phyloP scores from a whole-genome alignment of 768 basidiomycete species.

The Russula sp. region DNA sequence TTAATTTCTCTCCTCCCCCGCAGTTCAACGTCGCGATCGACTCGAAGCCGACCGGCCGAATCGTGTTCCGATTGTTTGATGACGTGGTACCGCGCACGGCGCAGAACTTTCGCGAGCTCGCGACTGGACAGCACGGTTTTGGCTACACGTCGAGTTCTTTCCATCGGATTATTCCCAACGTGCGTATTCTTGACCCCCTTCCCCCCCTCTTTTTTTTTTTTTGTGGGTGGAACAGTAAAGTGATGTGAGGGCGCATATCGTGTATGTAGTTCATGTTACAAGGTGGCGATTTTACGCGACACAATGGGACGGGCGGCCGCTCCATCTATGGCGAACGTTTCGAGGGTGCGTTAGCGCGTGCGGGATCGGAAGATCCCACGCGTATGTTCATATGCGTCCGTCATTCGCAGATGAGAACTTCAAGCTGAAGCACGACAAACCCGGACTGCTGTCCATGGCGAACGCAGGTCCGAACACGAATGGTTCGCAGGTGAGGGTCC shows the following conservation, averaged over 20 bases:
- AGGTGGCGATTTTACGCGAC: slow-evolving; percentile 36
- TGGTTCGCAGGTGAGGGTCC: slow-evolving; percentile 37
- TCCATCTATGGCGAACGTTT: slow-evolving; percentile 37
- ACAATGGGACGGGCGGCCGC: slow-evolving; percentile 35
- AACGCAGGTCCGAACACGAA: slow-evolving; percentile 48
- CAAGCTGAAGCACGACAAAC: slow-evolving; percentile 33
- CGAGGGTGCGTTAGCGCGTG: slow-evolving; percentile 25
- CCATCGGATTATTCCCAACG: slow-evolving; percentile 50
- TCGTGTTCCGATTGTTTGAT: slow-evolving; percentile 82
- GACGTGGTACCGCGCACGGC: slow-evolving; percentile 77
- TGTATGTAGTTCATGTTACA: slow-evolving; percentile 34
- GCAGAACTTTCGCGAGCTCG: slow-evolving; percentile 75
- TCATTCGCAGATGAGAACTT: slow-evolving; percentile 36
- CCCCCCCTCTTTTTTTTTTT: background rate
- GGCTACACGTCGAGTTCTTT: slow-evolving; percentile 67
- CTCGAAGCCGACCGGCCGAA: slow-evolving; percentile 53
- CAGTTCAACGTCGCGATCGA: slow-evolving; percentile 66
- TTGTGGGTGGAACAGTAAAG: too few species aligned
- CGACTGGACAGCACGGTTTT: slow-evolving; percentile 58
- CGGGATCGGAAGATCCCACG: background rate
- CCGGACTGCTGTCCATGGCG: slow-evolving; percentile 44
- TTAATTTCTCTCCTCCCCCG: background rate
- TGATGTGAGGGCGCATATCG: background rate
- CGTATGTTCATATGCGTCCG: background rate
- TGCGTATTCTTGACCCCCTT: slow-evolving; percentile 18